Evolutionary conservation across 75 land plant genomes (phyloP), one percentile per base, ranked within the genome.

Genomic region (Selaginella moellendorffii): DNA sequence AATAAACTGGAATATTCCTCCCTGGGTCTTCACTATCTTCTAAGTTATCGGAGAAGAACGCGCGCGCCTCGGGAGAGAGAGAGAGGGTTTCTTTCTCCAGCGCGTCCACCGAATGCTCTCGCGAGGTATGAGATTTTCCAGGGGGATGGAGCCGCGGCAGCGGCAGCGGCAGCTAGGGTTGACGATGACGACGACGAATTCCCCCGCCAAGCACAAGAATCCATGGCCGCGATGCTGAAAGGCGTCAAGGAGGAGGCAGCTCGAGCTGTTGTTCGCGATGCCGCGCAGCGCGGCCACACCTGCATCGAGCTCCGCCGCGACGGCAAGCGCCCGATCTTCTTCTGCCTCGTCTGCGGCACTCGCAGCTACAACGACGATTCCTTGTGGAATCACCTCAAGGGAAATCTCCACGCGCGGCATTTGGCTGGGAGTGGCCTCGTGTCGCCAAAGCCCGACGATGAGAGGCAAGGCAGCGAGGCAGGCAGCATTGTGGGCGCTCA

Each of bases 291-390:
- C 17, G 98, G 98, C 23, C 90, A 89, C 30, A 54, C 60, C 0
- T 83, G 78, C 36, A 81, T 92, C 18, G 98, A 92, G 65, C 69
- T 88, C 17, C 76, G 90, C 30, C 77, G 76, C 17, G 83, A 80
- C 53, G 96, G 96, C 2, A 77, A 76, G 63, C 62, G 77, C 31
- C 54, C 71, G 18, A 77, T 92, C 25, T 92, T 88, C 75, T 85
- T 77, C 78, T 92, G 98, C 71, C 79, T 76, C 1, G 58, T 88
- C 61, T 92, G 98, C 63, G 73, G 71, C 14, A 72, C 90, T 0
- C 79, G 74, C 0, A 88, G 98, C 54, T 85, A 81, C 75, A 83
- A 79, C 53, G 98, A 92, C 29, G 25, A 79, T 12, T 78, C 78
- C 14, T 65, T 92, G 29, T 71, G 63, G 42, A 83, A 83, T 74